Conservation (phyloP, 768 basidiomycete genomes). For the Lepiota venenata region DNA sequence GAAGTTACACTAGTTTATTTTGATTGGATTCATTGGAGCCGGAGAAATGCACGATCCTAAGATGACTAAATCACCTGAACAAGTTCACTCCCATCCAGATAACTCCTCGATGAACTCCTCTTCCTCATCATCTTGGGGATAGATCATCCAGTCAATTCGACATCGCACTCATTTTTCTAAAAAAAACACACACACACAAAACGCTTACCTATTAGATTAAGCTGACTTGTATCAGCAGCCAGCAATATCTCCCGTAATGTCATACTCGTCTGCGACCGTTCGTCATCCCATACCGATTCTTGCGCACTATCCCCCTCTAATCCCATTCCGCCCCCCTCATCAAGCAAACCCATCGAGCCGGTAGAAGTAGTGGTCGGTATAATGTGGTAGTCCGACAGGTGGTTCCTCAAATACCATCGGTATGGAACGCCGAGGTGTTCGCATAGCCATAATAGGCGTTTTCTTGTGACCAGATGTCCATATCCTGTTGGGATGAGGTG, state of each 20-base stretch:
- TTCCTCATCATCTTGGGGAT: slow-evolving; percentile 13
- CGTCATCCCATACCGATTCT: slow-evolving; percentile 22
- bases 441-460: not conserved
- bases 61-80: too few relatives aligned
- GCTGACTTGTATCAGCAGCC: slow-evolving; percentile 32
- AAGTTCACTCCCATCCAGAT: slow-evolving; percentile 18
- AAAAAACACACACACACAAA: too few relatives aligned
- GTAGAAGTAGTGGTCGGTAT: not conserved
- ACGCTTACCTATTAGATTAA: slow-evolving; percentile 34
- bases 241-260: slow-evolving; percentile 46
- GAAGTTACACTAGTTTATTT: too few relatives aligned
- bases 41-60: too few relatives aligned
- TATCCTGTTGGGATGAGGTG: slow-evolving; percentile 2
- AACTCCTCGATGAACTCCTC: slow-evolving; percentile 15
- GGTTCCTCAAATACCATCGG: slow-evolving; percentile 1
- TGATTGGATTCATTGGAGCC: too few relatives aligned
- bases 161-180: too few relatives aligned
- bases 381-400: not conserved
- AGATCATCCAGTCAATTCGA: not conserved
- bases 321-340: not conserved
- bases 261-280: slow-evolving; percentile 40
- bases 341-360: not conserved
- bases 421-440: not conserved
- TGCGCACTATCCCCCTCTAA: slow-evolving; percentile 14
- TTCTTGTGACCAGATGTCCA: slow-evolving; percentile 12